These are phyloP conservation scores for Geum urbanum DNA, from an alignment of 306 rosid species.

Conservation along the genomic window DNA sequence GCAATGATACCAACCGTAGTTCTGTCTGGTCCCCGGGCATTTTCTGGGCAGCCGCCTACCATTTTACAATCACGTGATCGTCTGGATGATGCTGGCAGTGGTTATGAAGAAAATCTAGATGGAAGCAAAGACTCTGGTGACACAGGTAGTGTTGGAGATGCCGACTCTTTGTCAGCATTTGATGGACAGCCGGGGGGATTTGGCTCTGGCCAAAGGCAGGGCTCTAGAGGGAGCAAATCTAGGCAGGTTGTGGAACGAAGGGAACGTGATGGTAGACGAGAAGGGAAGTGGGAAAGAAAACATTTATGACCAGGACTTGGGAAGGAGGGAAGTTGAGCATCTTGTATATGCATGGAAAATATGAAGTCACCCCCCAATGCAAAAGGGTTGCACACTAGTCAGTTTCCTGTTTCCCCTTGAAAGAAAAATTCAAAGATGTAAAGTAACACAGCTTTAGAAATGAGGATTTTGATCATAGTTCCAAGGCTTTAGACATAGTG, in stretches of 20 bases:
- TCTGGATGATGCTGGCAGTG: slow-evolving; percentile 63
- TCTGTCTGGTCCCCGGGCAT: slow-evolving; percentile 62
- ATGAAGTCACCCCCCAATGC: neutral
- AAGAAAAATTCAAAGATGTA: neutral
- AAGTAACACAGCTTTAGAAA: neutral
- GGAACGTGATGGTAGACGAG: slow-evolving; percentile 75
- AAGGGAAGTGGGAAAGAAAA: slow-evolving; percentile 97
- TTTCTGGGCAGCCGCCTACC: slow-evolving; percentile 73
- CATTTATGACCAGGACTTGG: slow-evolving; percentile 37
- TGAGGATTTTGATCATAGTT: neutral
- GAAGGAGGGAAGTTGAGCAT: neutral
- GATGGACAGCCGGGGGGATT: slow-evolving; percentile 66
- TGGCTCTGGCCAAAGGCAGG: slow-evolving; percentile 73
- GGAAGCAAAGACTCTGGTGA: slow-evolving; percentile 96
- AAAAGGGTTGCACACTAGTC: neutral
- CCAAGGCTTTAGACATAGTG: neutral
- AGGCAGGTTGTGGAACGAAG: slow-evolving; percentile 76
- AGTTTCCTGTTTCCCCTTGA: neutral
- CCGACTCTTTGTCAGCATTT: slow-evolving; percentile 65
- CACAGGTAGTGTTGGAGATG: slow-evolving; percentile 77
- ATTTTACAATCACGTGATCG: slow-evolving; percentile 87
- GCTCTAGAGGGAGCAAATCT: slow-evolving; percentile 77
- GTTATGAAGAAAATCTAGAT: slow-evolving; percentile 73
- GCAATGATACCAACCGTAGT: slow-evolving; percentile 54
- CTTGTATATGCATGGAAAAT: neutral